Evolutionary conservation across 176 grass and related monocot genomes (phyloP).

Genomic region (Triticum aestivum): DNA sequence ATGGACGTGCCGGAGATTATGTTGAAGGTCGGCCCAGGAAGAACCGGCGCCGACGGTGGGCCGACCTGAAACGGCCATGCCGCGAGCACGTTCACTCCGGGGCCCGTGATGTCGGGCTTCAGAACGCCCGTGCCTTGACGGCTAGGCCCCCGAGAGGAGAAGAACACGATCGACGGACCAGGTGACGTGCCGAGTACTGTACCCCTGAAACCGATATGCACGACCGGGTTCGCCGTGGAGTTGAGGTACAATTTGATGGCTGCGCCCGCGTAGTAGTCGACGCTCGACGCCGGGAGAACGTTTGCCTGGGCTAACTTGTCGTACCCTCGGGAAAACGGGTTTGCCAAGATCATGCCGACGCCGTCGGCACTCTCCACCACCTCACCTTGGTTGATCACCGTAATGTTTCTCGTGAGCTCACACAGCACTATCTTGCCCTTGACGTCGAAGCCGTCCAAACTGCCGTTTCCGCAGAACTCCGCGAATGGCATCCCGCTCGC

Average conservation of each 20-base stretch:
- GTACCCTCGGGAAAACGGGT: conserved; percentile 5
- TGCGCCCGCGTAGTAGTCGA: background rate
- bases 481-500: background rate
- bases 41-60: background rate
- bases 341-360: conserved; percentile 36
- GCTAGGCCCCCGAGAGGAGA: background rate
- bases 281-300: background rate
- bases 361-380: conserved; percentile 22
- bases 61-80: background rate
- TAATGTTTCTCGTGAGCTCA: background rate
- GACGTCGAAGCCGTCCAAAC: conserved; percentile 23
- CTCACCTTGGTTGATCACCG: background rate
- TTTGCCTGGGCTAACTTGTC: conserved; percentile 6
- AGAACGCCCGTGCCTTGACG: background rate
- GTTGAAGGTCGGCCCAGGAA: background rate
- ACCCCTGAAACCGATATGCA: background rate
- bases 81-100: background rate
- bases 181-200: background rate
- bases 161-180: background rate
- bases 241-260: background rate
- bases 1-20: background rate
- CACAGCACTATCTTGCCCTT: conserved; percentile 64
- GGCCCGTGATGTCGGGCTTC: background rate
- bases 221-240: background rate
- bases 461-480: background rate